A percentile compares a stretch with the other conserved stretches of the same genome.
Conservation (phyloP, 129 eudicot species). For the Pittosporum tobira region DNA sequence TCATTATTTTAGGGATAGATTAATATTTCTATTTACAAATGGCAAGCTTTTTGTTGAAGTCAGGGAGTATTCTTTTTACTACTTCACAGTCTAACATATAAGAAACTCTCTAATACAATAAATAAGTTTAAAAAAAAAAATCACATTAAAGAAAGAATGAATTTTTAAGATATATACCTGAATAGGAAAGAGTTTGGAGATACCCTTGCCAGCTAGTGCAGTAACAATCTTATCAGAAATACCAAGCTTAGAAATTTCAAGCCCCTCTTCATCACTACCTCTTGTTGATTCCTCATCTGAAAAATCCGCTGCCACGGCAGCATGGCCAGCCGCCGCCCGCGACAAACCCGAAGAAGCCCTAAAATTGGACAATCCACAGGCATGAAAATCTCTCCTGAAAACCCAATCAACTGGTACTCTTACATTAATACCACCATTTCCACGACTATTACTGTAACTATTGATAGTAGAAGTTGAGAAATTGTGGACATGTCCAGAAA, state of each 20-base stretch:
- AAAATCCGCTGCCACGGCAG: slow-evolving; percentile 52
- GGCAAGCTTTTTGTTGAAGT: no score
- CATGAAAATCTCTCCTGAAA: slow-evolving; percentile 24
- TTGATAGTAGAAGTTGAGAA: not conserved
- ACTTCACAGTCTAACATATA: no score
- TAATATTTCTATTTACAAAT: no score
- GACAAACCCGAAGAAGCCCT: slow-evolving; percentile 26
- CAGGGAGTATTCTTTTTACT: no score
- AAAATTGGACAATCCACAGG: slow-evolving; percentile 12
- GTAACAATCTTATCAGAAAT: slow-evolving; percentile 50
- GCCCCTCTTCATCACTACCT: slow-evolving; percentile 34
- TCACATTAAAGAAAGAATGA: not conserved
- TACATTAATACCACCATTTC: not conserved
- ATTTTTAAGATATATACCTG: slow-evolving; percentile 38
- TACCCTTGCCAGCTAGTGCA: slow-evolving; percentile 54
- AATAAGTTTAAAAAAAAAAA: not conserved
- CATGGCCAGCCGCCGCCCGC: slow-evolving; percentile 38
- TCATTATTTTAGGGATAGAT: no score
- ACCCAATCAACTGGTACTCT: not conserved
- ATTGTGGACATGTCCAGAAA: not conserved
- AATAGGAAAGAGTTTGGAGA: slow-evolving; percentile 77
- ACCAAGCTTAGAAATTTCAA: slow-evolving; percentile 73
- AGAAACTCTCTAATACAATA: not conserved
- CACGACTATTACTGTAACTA: not conserved
- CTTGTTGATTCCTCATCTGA: slow-evolving; percentile 22